A percentile compares a stretch with the other conserved stretches of the same genome.
phyloP scores from a whole-genome alignment of 2,329 filamentous ascomycete genomes.

The Tolypocladium cylindrosporum region DNA sequence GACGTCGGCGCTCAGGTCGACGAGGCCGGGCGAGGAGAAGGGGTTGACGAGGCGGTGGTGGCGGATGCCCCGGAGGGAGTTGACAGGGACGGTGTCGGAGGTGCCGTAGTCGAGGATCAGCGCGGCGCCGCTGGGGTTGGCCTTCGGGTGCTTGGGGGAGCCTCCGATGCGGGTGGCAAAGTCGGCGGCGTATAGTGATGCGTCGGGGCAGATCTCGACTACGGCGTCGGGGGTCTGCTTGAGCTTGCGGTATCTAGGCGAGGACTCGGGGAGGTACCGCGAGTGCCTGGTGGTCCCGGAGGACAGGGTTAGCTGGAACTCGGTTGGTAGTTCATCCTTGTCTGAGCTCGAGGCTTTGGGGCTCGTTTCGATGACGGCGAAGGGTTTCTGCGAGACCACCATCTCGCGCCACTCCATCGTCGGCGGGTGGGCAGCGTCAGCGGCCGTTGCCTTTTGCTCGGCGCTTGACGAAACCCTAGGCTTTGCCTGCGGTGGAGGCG shows the following conservation, averaged over 20 bases:
- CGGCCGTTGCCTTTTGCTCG: conserved; percentile 23
- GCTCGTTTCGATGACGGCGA: conserved; percentile 41
- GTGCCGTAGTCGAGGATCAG: conserved; percentile 96
- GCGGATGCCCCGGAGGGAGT: conserved; percentile 83
- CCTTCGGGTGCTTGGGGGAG: conserved; percentile 41
- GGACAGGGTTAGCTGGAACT: conserved; percentile 80
- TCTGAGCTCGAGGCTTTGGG: conserved; percentile 30
- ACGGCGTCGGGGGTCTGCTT: conserved; percentile 57
- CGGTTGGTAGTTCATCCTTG: conserved; percentile 50
- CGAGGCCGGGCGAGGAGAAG: conserved; percentile 67
- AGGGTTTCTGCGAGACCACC: conserved; percentile 60
- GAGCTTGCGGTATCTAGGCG: conserved; percentile 66
- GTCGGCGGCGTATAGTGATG: conserved; percentile 66
- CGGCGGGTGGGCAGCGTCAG: background rate
- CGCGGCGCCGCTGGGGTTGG: conserved; percentile 66
- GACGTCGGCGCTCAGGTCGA: conserved; percentile 86
- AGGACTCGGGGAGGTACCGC: conserved; percentile 74
- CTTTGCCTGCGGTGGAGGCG: conserved; percentile 10
- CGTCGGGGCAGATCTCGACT: conserved; percentile 86
- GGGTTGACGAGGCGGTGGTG: conserved; percentile 68
- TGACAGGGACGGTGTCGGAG: conserved; percentile 64
- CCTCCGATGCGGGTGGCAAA: conserved; percentile 82
- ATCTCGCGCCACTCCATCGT: conserved; percentile 68
- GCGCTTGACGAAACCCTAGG: conserved; percentile 23
- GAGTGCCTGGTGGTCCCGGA: conserved; percentile 70